These are phyloP conservation scores for Chlamydomonas reinhardtii DNA, from an alignment of 163 green algal species.

Conservation along the genomic window DNA sequence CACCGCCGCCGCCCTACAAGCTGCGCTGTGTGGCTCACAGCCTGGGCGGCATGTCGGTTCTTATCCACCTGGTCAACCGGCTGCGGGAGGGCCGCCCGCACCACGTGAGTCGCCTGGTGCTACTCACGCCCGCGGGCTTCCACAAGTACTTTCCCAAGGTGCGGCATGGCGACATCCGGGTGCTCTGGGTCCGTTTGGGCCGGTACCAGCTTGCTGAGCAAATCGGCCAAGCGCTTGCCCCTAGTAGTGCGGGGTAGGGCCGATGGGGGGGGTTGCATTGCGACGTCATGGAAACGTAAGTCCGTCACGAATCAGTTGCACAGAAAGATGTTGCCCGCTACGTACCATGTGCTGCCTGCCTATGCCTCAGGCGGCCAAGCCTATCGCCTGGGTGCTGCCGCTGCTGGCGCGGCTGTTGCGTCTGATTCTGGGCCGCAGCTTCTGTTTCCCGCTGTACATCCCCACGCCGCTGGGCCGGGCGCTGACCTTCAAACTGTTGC, in stretches of 20 bases:
- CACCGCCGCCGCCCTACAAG: conserved; percentile 77
- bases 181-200: too few relatives aligned
- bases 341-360: not conserved
- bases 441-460: conserved; percentile 70
- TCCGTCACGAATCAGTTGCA: too few relatives aligned
- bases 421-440: conserved; percentile 5
- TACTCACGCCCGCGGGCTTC: conserved; percentile 91
- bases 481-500: conserved; percentile 73
- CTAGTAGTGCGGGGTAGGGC: too few relatives aligned
- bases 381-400: conserved; percentile 33
- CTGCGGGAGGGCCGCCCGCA: conserved; percentile 64
- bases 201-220: too few relatives aligned
- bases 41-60: conserved; percentile 87
- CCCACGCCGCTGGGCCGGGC: conserved; percentile 65
- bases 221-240: too few relatives aligned
- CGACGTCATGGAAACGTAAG: too few relatives aligned
- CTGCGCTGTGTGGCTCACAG: conserved; percentile 91
- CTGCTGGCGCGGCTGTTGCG: not conserved
- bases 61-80: conserved; percentile 88
- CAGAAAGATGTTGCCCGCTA: too few relatives aligned
- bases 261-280: too few relatives aligned
- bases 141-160: conserved; percentile 60
- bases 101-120: conserved; percentile 85
- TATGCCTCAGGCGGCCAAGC: conserved; percentile 12
- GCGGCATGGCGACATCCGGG: not conserved